Evolutionary conservation across 2,329 filamentous ascomycete genomes (phyloP).

Genomic region (Colletotrichum viniferum): DNA sequence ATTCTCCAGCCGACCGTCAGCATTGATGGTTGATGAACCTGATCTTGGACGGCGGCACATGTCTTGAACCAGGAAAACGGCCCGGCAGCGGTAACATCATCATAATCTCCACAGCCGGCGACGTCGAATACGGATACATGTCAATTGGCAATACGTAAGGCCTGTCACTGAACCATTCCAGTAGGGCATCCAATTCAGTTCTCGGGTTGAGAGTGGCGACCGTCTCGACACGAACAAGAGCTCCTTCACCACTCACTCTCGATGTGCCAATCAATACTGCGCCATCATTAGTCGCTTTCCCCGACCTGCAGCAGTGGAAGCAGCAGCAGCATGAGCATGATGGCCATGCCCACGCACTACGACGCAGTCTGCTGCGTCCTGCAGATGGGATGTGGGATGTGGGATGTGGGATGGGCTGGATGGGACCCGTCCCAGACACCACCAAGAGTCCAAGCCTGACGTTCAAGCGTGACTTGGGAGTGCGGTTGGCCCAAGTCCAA

Average conservation of each 20-base stretch:
- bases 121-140: not conserved
- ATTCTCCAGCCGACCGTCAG: not conserved
- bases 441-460: conserved; percentile 11
- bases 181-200: not conserved
- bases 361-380: not conserved
- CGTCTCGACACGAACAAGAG: not conserved
- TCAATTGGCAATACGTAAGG: not conserved
- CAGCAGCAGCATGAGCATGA: not conserved
- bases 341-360: not conserved
- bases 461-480: conserved; percentile 6
- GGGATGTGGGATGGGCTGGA: not conserved
- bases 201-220: not conserved
- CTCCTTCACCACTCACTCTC: not conserved
- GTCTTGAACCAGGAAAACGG: not conserved
- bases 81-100: not conserved
- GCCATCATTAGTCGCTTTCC: not conserved
- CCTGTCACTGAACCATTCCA: not conserved
- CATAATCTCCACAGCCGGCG: not conserved
- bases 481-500: conserved; percentile 4
- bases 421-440: not conserved
- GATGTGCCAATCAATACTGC: not conserved
- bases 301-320: conserved; percentile 2
- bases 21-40: not conserved
- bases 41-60: not conserved
- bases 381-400: not conserved